phyloP scores from a whole-genome alignment of 2,329 filamentous ascomycete genomes.

The Trichophaea hybrida region DNA sequence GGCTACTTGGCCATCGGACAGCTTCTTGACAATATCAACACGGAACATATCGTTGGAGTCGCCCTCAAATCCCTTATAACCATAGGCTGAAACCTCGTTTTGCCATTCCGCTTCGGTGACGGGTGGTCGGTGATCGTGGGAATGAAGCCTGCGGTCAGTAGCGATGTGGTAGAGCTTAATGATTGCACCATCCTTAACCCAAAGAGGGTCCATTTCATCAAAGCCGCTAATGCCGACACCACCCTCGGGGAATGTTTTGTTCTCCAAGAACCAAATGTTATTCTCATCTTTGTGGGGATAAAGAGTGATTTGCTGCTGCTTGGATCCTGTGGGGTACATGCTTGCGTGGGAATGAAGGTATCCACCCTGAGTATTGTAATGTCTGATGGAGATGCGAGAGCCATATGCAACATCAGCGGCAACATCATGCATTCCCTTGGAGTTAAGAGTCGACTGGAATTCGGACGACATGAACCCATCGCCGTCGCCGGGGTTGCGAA shows the following conservation, averaged over 20 bases:
- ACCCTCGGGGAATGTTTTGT: slow-evolving; percentile 67
- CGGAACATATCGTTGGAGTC: slow-evolving; percentile 95
- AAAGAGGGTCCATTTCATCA: slow-evolving; percentile 43
- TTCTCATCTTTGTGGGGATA: slow-evolving; percentile 99
- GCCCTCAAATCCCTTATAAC: slow-evolving; percentile 89
- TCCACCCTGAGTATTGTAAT: slow-evolving; percentile 93
- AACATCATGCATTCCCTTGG: slow-evolving; percentile 89
- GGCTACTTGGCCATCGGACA: slow-evolving; percentile 63
- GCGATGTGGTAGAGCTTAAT: slow-evolving; percentile 70
- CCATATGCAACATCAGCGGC: slow-evolving; percentile 84
- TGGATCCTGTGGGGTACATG: slow-evolving; percentile 95
- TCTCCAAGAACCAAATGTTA: slow-evolving; percentile 87
- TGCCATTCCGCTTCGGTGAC: slow-evolving; percentile 86
- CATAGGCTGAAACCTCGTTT: slow-evolving; percentile 91
- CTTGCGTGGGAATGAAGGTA: slow-evolving; percentile 93
- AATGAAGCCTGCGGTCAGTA: slow-evolving; percentile 83
- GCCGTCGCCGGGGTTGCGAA: slow-evolving; percentile 88
- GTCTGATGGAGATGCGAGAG: slow-evolving; percentile 70
- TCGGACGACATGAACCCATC: slow-evolving; percentile 99
- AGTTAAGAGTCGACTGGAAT: slow-evolving; percentile 94
- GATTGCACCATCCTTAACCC: slow-evolving; percentile 64
- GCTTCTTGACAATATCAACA: slow-evolving; percentile 80
- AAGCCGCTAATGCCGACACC: slow-evolving; percentile 25
- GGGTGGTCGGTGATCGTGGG: slow-evolving; percentile 80
- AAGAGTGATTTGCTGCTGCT: slow-evolving; percentile 95